Conservation (phyloP, 371 early-diverging fungal species). For the Mucor sp. region DNA sequence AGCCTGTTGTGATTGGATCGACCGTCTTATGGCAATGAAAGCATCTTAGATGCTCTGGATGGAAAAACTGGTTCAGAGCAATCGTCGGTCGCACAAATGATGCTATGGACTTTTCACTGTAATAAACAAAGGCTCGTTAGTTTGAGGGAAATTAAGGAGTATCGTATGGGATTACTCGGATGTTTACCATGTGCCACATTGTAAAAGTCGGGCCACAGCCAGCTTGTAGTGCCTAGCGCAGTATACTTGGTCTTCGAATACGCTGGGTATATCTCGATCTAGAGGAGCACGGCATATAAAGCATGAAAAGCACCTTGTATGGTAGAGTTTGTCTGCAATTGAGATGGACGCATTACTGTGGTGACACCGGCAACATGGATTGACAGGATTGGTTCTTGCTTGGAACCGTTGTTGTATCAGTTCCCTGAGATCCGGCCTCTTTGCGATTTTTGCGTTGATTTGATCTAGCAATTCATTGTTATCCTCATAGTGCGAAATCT, state of each 20-base stretch:
- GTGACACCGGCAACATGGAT: background rate
- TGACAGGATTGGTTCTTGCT: background rate
- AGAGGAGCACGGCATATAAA: slow-evolving; percentile 22
- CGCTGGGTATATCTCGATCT: slow-evolving; percentile 16
- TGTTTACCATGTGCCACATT: slow-evolving; percentile 47
- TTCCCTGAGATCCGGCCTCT: background rate
- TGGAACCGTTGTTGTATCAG: background rate
- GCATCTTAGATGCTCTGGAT: slow-evolving; percentile 42
- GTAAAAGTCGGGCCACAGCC: slow-evolving; percentile 25
- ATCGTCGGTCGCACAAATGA: slow-evolving; percentile 47
- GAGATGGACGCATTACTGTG: background rate
- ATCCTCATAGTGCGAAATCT: slow-evolving; percentile 3
- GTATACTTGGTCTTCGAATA: slow-evolving; percentile 56
- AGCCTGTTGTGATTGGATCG: slow-evolving; percentile 65
- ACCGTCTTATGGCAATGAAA: slow-evolving; percentile 60
- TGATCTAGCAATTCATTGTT: background rate
- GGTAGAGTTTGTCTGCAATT: slow-evolving; percentile 15
- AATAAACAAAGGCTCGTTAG: background rate
- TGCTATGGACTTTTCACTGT: slow-evolving; percentile 45
- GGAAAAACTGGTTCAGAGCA: slow-evolving; percentile 44
- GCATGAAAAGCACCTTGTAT: slow-evolving; percentile 26
- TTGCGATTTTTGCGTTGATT: background rate
- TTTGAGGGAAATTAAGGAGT: background rate
- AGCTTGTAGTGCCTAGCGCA: slow-evolving; percentile 58
- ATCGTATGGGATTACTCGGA: background rate